Base-by-base conservation (phyloP, 768 basidiomycete species). In the Mycena indigotica region DNA sequence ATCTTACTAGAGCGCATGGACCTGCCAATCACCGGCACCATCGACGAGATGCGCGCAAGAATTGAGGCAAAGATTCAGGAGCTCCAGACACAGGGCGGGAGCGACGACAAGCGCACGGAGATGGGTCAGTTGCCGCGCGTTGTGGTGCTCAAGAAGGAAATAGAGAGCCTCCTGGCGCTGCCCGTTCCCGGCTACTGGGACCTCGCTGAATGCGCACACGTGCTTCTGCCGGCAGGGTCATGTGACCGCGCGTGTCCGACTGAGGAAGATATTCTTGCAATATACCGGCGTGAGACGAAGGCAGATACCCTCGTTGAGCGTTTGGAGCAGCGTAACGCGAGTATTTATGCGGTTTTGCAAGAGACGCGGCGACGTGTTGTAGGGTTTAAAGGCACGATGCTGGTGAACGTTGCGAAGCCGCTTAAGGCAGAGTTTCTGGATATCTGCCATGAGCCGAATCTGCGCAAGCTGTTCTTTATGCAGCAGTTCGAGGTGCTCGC, bases 381-480 rank as follows among this genome's bases (percentile, higher is more conserved):
- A n/a, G 51, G 59, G 8, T 46, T 50, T 26, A 69, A 65, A 19
- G 60, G 60, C 23, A 61, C 69, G 4, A 61, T 81, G 28, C 70
- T 81, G 1, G 73, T 83, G 35, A 81, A 82, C 60, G 69, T 75
- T 25, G 80, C 77, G 5, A 73, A 73, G 50, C 57, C 67, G 13
- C 61, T 82, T 2, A 70, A 74, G 1, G 69, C 75, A 0, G 68
- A 72, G 28, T 80, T 80, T 60, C 75, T 81, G 77, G 80, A 82
- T 60, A 65, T 83, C 17, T 82, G 80, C 61, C 67, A 68, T 24
- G 68, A 79, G 44, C 69, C 72, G 3, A 70, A 75, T 25, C 63
- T 83, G 29, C 72, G 80, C n/a, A 82, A 81, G 60, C 66, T 83
- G 2, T 80, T 83, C 61, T 81, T 78, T 61, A 80, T 82, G 76